Base-by-base conservation (phyloP, 2,329 filamentous ascomycete genomes). In the Stachybotrys echinatus region DNA sequence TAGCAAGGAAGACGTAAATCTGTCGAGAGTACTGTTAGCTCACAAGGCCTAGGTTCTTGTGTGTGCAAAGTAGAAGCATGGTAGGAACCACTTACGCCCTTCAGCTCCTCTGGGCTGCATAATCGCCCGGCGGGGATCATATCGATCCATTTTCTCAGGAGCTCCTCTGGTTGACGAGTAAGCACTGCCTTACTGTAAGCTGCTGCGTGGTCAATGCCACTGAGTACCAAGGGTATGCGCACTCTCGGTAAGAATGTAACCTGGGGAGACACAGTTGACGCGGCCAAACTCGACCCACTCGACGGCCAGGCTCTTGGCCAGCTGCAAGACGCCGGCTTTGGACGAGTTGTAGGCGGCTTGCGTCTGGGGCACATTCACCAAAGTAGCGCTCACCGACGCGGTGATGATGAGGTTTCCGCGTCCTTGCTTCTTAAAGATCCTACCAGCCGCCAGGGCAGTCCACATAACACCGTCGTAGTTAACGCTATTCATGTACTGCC, bases 381-480 rank as follows among this genome's bases (percentile, higher is more conserved):
- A 61, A 17, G 68, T 64, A 0, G 66, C 67, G 19, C 69, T 71
- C 18, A 71, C 66, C 23, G 58, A 70, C 4, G 63, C 72, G 12
- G 62, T 74, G 59, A 67, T 72, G 53, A 70, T 71, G 57, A 69
- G 69, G 55, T 57, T 68, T 2, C 59, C 65, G 22, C 64, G 65
- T 2, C 52, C 59, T 54, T 62, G 64, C 14, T 51, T 51, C 39
- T 61, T 58, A 57, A 71, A 64, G 12, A 69, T 60, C 31, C 63
- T 61, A 6, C 65, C 71, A 3, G 68, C 70, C 10, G 70, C 70
- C 53, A 72, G 69, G 6, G 71, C 70, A 0, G 69, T 67, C 65
- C 68, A 74, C 50, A 74, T 71, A 2, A 68, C 69, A 0, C 72
- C 71, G 50, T 72, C 61, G 40, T 69, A 63, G 50, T 73, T 73